Evolutionary conservation across 352 stramenopile species (phyloP).

Genomic region (Phytophthora palmivora): DNA sequence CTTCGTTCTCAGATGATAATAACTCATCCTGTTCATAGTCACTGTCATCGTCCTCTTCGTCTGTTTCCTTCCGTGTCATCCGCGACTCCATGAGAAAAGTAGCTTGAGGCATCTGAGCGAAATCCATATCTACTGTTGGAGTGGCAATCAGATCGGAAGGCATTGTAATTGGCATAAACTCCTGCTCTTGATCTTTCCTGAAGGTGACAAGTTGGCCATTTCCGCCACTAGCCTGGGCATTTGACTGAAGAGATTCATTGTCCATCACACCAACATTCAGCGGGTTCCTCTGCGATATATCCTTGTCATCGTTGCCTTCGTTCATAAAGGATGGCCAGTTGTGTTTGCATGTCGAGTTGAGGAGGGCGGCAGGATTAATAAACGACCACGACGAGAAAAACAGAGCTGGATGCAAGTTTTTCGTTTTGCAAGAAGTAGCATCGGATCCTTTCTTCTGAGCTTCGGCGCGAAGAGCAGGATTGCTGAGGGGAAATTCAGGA

Average conservation of each 20-base stretch:
- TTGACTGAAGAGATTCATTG: not conserved
- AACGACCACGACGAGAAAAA: conserved; percentile 90
- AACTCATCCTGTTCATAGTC: conserved; percentile 89
- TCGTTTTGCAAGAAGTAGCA: conserved; percentile 42
- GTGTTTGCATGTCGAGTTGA: conserved; percentile 80
- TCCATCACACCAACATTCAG: conserved; percentile 1
- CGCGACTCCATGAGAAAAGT: conserved; percentile 13
- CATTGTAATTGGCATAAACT: conserved; percentile 31
- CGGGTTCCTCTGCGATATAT: conserved; percentile 24
- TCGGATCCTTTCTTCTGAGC: conserved; percentile 25
- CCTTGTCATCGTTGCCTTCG: conserved; percentile 44
- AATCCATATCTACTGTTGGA: not conserved
- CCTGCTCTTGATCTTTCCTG: conserved; percentile 8
- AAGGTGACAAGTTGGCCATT: conserved; percentile 1
- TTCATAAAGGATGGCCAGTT: conserved; percentile 85
- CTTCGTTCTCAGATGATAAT: conserved; percentile 73
- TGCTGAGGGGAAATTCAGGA: conserved; percentile 5
- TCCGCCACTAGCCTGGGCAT: not conserved
- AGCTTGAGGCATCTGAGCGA: conserved; percentile 20
- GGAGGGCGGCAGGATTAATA: conserved; percentile 63
- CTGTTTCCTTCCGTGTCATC: conserved; percentile 31
- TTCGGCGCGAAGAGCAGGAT: conserved; percentile 4
- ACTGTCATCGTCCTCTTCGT: conserved; percentile 75
- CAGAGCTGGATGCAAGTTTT: conserved; percentile 80
- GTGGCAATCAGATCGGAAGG: conserved; percentile 18